Evolutionary conservation across 202 grass and related monocot species (phyloP).

Genomic region (Schoenoplectus tabernaemontani): DNA sequence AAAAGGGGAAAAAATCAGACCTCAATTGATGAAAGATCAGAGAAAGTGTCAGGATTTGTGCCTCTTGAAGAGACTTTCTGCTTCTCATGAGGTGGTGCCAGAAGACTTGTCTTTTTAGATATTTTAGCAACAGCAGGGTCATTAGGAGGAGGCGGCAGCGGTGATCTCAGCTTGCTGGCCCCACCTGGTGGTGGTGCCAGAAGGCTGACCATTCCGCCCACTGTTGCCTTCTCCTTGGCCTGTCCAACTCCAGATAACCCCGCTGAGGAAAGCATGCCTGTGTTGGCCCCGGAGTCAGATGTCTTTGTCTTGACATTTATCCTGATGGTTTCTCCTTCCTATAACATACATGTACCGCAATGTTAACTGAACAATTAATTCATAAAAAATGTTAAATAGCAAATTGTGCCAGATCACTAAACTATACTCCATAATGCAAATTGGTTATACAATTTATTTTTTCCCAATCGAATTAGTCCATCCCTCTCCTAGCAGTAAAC

Average conservation of each 20-base stretch:
- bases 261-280: slow-evolving; percentile 68
- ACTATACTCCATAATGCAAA: neutral
- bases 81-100: slow-evolving; percentile 13
- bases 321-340: slow-evolving; percentile 99
- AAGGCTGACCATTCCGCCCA: slow-evolving; percentile 24
- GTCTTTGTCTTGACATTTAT: slow-evolving; percentile 97
- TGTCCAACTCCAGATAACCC: slow-evolving; percentile 50
- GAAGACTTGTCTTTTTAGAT: slow-evolving; percentile 34
- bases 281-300: slow-evolving; percentile 22
- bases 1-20: slow-evolving; percentile 31
- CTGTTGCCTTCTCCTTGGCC: slow-evolving; percentile 42
- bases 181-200: slow-evolving; percentile 74
- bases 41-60: slow-evolving; percentile 50
- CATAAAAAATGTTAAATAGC: neutral
- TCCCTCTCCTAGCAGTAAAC: neutral
- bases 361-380: neutral
- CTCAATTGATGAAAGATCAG: slow-evolving; percentile 89
- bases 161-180: slow-evolving; percentile 64
- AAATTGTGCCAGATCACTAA: neutral
- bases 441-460: neutral
- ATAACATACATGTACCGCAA: slow-evolving; percentile 2
- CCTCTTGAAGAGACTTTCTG: slow-evolving; percentile 37
- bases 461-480: neutral
- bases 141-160: slow-evolving; percentile 92
- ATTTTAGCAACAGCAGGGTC: slow-evolving; percentile 71